Evolutionary conservation across 2,329 filamentous ascomycete species (phyloP), one percentile per base, ranked within the genome.

Genomic region (Pseudocercospora fijiensis): DNA sequence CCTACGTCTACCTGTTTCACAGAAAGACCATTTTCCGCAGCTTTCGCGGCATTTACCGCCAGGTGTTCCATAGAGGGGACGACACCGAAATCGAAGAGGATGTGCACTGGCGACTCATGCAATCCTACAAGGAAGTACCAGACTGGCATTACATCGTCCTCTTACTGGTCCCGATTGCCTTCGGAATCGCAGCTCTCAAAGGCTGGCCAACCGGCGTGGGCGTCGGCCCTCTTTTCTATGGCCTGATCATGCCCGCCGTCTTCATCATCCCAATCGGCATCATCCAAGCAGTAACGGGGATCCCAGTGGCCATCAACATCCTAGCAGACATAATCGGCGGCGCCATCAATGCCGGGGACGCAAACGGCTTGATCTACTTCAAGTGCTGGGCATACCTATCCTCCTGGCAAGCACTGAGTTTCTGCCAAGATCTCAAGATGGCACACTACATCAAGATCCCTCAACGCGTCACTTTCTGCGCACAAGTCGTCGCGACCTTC

Each of bases 281-380:
- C 73, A 90, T 96, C 72, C 95, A 94, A 90, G 91, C 91, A n/a
- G 91, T 95, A 68, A 95, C 91, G 11, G 95, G 95, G 75, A 65
- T 69, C 24, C 62, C 63, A 11, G 45, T 69, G 20, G 67, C 61
- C 4, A 60, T 69, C 27, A 69, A 65, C 28, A 64, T 67, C 22
- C 77, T 91, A 63, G 89, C 88, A 18, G 88, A 90, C 73, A 90
- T 96, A 60, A 87, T 94, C 67, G 93, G 90, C 67, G 91, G 91
- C 59, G 86, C 85, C 57, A 83, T 91, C n/a, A 95, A 95, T 75
- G 91, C 91, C 0, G 91, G 91, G 37, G 88, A 90, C 0, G 91
- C 91, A 0, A 90, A 95, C 9, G 91, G 91, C 61, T 95, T 96
- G 76, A 96, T 88, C 88, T 83, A 91, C 78, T 91, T 91, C 80